phyloP scores from a whole-genome alignment of 169 alveolate species.

The Cryptosporidium ryanae region DNA sequence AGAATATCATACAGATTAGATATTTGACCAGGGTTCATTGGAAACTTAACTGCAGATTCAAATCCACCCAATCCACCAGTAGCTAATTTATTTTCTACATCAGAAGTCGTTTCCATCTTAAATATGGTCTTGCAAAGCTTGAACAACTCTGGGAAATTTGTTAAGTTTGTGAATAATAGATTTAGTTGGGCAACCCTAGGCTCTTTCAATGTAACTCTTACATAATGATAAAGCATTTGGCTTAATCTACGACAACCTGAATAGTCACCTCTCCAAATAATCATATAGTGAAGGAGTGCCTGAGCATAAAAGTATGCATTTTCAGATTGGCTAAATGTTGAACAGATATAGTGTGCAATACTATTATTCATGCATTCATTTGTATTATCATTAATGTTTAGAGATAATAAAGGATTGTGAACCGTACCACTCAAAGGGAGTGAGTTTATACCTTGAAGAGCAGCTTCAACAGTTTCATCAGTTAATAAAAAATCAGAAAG shows the following conservation, averaged over 20 bases:
- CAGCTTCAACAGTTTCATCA: slow-evolving; percentile 85
- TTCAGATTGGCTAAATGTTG: slow-evolving; percentile 85
- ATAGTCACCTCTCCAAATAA: slow-evolving; percentile 87
- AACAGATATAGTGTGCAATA: slow-evolving; percentile 81
- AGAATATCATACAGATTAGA: slow-evolving; percentile 71
- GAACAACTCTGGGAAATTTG: slow-evolving; percentile 75
- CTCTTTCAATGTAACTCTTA: slow-evolving; percentile 74
- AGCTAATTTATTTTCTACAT: slow-evolving; percentile 26
- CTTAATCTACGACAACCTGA: slow-evolving; percentile 89
- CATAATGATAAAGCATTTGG: slow-evolving; percentile 80
- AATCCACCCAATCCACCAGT: slow-evolving; percentile 62
- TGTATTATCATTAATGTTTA: background rate
- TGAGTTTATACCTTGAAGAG: slow-evolving; percentile 54
- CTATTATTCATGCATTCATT: slow-evolving; percentile 70
- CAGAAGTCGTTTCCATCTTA: slow-evolving; percentile 35
- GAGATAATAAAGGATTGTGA: slow-evolving; percentile 38
- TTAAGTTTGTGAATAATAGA: slow-evolving; percentile 76
- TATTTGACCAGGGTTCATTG: slow-evolving; percentile 63
- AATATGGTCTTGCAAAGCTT: slow-evolving; percentile 69
- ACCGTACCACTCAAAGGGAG: slow-evolving; percentile 64
- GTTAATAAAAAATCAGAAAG: slow-evolving; percentile 83
- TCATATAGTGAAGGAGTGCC: slow-evolving; percentile 87
- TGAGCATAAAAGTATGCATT: slow-evolving; percentile 91
- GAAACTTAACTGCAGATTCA: slow-evolving; percentile 64
- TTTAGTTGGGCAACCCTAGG: slow-evolving; percentile 78